Evolutionary conservation across 2,329 filamentous ascomycete species (phyloP), one percentile per base, ranked within the genome.

Genomic region (Cercospora zeina): DNA sequence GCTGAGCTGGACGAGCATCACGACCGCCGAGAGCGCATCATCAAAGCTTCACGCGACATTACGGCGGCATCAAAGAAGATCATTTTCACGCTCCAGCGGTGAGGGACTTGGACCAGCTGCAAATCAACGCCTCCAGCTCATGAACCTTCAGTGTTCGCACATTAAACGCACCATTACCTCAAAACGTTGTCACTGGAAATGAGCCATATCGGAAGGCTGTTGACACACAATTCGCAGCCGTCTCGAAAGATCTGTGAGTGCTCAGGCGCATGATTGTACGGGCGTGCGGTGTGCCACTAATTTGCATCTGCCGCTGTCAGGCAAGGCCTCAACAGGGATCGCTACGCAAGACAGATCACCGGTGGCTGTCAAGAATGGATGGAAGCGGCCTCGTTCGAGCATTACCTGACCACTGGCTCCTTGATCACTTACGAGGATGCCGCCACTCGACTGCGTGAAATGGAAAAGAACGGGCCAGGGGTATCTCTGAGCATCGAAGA

Each of bases 11-110:
- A 99, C 73, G 87, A 95, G 77, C 93, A 97, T 74, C 91, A 99
- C 76, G 95, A 97, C 77, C 88, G 95, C 14, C 85, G 92, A 61
- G 93, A 97, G 79, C 86, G 89, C 58, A 87, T 96, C 69, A 90
- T 96, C 73, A 99, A 97, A 80, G 89, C 88, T 1, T 96, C 91
- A 8, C 83, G 93, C 65, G 95, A 99, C 75, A 90, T 99, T 62
- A 99, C 95, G 6, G 92, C 91, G 0, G 81, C 92, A 58, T 96
- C 91, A 77, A 99, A 99, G 82, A 99, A 97, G 80, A 96, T 97
- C 62, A 95, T 95, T 69, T 95, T 95, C 76, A 85, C 89, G 1
- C 78, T 95, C n/a, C 90, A 95, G 77, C 85, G 90, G 89, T 90
- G 67, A 36, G 34, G 19, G 21, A 27, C 31, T 16, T 47, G 16